Conservation (phyloP, 495 filamentous ascomycete genomes). For the Penicillium canescens region DNA sequence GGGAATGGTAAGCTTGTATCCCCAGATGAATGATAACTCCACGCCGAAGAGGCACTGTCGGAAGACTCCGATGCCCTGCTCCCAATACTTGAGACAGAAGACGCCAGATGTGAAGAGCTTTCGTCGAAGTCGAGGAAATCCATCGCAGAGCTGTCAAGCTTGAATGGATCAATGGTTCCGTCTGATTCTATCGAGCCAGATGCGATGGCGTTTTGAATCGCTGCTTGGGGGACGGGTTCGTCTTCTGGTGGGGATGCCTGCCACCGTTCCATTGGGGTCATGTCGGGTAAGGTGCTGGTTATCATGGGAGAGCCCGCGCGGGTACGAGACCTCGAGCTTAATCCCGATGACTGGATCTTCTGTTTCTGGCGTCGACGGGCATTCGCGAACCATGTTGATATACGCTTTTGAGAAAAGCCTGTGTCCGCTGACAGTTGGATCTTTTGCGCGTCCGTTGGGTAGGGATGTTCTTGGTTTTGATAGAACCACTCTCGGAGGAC, state of each 20-base stretch:
- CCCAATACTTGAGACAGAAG: constrained; percentile 33
- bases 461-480: constrained; percentile 47
- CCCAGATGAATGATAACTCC: constrained; percentile 47
- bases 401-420: constrained; percentile 35
- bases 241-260: constrained; percentile 78
- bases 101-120: constrained; percentile 26
- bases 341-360: constrained; percentile 48
- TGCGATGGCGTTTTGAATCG: constrained; percentile 37
- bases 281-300: constrained; percentile 52
- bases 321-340: constrained; percentile 49
- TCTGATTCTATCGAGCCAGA: constrained; percentile 60
- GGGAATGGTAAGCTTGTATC: constrained; percentile 33
- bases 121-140: constrained; percentile 27
- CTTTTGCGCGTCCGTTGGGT: constrained; percentile 38
- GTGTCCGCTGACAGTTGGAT: constrained; percentile 30
- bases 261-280: constrained; percentile 75
- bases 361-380: constrained; percentile 46
- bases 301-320: constrained; percentile 40
- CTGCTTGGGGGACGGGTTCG: constrained; percentile 40
- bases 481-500: constrained; percentile 42
- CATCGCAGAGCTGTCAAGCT: constrained; percentile 25
- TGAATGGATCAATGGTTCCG: constrained; percentile 50
- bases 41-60: constrained; percentile 33
- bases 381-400: constrained; percentile 47
- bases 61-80: constrained; percentile 35